Base-by-base conservation (phyloP, 2,329 filamentous ascomycete genomes). In the Claviceps sp. region DNA sequence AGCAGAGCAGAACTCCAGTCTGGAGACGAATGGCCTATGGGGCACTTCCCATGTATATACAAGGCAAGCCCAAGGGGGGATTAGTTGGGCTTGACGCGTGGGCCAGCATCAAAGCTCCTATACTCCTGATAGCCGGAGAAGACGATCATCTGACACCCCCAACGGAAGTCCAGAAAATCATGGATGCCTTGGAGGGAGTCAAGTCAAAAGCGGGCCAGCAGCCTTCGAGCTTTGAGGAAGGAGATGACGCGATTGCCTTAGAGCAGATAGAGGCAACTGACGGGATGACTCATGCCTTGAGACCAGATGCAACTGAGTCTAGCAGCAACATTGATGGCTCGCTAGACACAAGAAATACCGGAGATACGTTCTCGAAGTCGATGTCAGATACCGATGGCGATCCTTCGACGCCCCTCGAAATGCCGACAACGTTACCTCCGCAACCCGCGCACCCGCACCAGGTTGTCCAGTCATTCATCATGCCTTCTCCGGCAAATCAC, bases 1-100 rank as follows among this genome's bases (percentile, higher is more conserved):
- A 78, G 54, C 88, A 95, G 64, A 95, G 88, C 56, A 81, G 77
- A 57, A 93, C 89, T 0, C 76, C 84, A 0, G 86, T 93, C 0
- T 95, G 87, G 77, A 80, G 86, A 57, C 81, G 88, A 41, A 89
- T 95, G 81, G 82, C 84, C 0, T 81, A 76, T 65, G 88, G 89
- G 0, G 74, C 76, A 49, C 72, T 93, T 24, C 84, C 87, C 0
- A 68, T 65, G 0, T 84, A 83, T 53, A 64, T 73, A 3, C 62
- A 72, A 7, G 78, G 76, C 1, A 65, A 72, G 26, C 67, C 79
- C 0, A 62, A 65, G 8, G 81, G 82, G 3, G 87, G 87, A 1
- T 65, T 94, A 8, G 84, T 88, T 2, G 83, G 85, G 0, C 67
- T 76, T 55, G 75, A 83, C 5, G 70, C 81, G 1, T 97, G 93